A percentile compares a stretch with the other conserved stretches of the same genome.
Evolutionary conservation across 257 asterid genomes (phyloP).

Genomic region (Ophiorrhiza pumila): DNA sequence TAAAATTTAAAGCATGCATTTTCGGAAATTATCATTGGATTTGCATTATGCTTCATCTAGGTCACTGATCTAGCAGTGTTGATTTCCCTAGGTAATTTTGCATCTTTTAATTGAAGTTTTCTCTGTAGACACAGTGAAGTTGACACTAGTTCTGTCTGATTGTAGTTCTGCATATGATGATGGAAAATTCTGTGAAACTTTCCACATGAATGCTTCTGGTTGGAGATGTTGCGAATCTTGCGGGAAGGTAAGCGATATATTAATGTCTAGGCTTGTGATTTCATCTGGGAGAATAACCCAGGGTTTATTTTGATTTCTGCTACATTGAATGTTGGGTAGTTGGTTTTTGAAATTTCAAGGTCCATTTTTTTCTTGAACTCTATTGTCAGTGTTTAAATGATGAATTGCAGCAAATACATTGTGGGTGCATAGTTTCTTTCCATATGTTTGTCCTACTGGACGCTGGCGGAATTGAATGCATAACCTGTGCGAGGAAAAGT

Average conservation of each 20-base stretch:
- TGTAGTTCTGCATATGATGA: slow-evolving; percentile 80
- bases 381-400: slow-evolving; percentile 17
- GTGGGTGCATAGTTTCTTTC: slow-evolving; percentile 98
- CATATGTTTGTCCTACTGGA: slow-evolving; percentile 97
- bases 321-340: neutral
- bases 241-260: slow-evolving; percentile 65
- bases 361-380: neutral
- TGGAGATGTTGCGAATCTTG: slow-evolving; percentile 99
- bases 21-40: neutral
- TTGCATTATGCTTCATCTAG: neutral
- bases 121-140: neutral
- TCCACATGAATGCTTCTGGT: slow-evolving; percentile 86
- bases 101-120: neutral
- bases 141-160: slow-evolving; percentile 9
- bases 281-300: neutral
- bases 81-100: neutral
- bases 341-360: neutral
- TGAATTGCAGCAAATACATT: slow-evolving; percentile 88
- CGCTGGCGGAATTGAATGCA: slow-evolving; percentile 98
- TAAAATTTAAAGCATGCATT: neutral
- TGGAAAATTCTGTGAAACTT: slow-evolving; percentile 87
- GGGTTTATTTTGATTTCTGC: neutral
- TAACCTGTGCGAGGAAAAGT: slow-evolving; percentile 85
- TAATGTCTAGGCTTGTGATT: slow-evolving; percentile 3
- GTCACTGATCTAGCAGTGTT: no score